Base-by-base conservation (phyloP, 441 rosid genomes). In the Eruca vesicaria region DNA sequence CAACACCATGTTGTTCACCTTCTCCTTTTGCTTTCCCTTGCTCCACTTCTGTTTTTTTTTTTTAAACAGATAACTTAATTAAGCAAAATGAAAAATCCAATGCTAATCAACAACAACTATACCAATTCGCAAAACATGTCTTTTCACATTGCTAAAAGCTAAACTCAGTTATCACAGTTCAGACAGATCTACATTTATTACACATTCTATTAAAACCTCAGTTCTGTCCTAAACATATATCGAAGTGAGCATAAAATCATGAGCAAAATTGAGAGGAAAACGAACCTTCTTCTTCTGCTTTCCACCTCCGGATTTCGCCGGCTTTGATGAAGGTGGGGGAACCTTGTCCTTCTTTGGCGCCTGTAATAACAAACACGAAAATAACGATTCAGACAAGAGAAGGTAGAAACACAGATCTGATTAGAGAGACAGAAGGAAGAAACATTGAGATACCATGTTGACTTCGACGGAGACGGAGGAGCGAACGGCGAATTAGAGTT, bases 21-120 rank as follows among this genome's bases (percentile, higher is more conserved):
- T 87, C 85, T 87, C 90, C 85, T 87, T 87, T 78, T 87, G 88
- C 83, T 87, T 87, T 61, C 88, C 88, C 77, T 85, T 85, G 77
- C 90, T 85, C 90, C 87, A 87, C 81, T 87, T 87, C 88, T 87
- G 81, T 72, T n/a, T n/a, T n/a, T n/a, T n/a, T n/a, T n/a, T n/a
- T n/a, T n/a, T n/a, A n/a, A n/a, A n/a, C n/a, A n/a, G n/a, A n/a
- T n/a, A n/a, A n/a, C n/a, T n/a, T n/a, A n/a, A n/a, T n/a, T n/a
- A n/a, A n/a, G n/a, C n/a, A n/a, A n/a, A n/a, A n/a, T n/a, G n/a
- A n/a, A n/a, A n/a, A n/a, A n/a, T n/a, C n/a, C n/a, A n/a, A n/a
- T n/a, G n/a, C n/a, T n/a, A n/a, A n/a, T n/a, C n/a, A n/a, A n/a
- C n/a, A n/a, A n/a, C n/a, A n/a, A n/a, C n/a, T n/a, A n/a, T n/a